These are phyloP conservation scores for Cordyceps farinosa DNA, from an alignment of 2,329 filamentous ascomycete genomes.

Conservation along the genomic window DNA sequence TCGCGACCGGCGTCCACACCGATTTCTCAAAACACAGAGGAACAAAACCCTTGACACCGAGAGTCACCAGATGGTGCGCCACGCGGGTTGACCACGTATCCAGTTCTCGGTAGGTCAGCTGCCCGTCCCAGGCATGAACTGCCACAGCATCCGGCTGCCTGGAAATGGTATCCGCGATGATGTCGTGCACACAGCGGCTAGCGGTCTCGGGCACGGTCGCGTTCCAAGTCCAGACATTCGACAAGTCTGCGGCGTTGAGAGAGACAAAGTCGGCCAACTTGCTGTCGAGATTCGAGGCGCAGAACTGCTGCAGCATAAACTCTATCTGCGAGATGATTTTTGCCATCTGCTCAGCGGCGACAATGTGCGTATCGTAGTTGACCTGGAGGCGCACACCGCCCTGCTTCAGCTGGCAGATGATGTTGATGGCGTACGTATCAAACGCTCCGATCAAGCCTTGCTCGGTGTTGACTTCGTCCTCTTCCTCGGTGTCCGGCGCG, in stretches of 20 bases:
- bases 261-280: not conserved
- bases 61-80: constrained; percentile 12
- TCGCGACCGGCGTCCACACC: constrained; percentile 3
- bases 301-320: constrained; percentile 19
- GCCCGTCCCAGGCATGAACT: constrained; percentile 5
- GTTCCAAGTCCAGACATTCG: constrained; percentile 19
- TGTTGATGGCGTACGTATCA: constrained; percentile 20
- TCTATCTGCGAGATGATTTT: constrained; percentile 17
- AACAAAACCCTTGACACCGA: not conserved
- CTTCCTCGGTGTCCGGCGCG: constrained; percentile 11
- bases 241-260: constrained; percentile 1
- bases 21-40: constrained; percentile 11
- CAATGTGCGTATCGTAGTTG: constrained; percentile 19
- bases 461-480: constrained; percentile 2
- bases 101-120: constrained; percentile 21
- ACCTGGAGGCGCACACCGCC: constrained; percentile 17
- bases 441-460: constrained; percentile 18
- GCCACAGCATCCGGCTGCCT: not conserved
- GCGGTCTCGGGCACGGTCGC: constrained; percentile 1
- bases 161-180: not conserved
- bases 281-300: constrained; percentile 9
- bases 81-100: constrained; percentile 14
- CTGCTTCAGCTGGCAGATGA: constrained; percentile 19
- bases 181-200: not conserved
- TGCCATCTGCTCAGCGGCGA: constrained; percentile 14